A percentile compares a stretch with the other conserved stretches of the same genome.
These are phyloP conservation scores for Gossypium turneri DNA, from an alignment of 345 rosid species.

Conservation along the genomic window DNA sequence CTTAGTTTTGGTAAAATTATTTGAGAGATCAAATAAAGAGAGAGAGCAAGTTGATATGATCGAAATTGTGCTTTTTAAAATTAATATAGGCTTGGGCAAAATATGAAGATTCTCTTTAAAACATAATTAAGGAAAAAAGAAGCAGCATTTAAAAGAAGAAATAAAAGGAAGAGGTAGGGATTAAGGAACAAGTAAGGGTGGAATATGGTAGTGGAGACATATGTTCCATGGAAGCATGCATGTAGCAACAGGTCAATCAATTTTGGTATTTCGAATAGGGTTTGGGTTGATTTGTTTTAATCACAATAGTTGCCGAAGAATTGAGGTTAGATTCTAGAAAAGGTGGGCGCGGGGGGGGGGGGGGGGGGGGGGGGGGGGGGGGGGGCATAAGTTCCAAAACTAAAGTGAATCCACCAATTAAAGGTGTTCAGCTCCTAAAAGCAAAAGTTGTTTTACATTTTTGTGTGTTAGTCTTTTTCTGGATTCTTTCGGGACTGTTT, in stretches of 20 bases:
- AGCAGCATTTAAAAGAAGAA: neutral
- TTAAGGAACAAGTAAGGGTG: neutral
- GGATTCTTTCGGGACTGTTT: constrained; percentile 32
- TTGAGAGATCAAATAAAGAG: too few relatives aligned
- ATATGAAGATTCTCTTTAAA: too few relatives aligned
- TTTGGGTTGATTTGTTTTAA: too few relatives aligned
- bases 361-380: too few relatives aligned
- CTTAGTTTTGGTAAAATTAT: neutral
- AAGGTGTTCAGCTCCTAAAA: constrained; percentile 19
- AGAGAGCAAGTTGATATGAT: too few relatives aligned
- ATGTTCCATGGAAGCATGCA: neutral
- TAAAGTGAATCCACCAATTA: constrained; percentile 40
- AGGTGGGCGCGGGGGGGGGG: neutral
- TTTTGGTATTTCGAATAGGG: too few relatives aligned
- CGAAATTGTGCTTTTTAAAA: too few relatives aligned
- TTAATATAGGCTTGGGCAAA: too few relatives aligned
- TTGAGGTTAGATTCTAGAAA: neutral
- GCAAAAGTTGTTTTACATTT: neutral
- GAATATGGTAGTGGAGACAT: neutral
- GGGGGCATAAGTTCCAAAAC: constrained; percentile 24
- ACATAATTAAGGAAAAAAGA: neutral
- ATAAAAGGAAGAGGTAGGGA: neutral
- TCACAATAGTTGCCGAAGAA: too few relatives aligned
- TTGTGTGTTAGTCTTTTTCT: constrained; percentile 29
- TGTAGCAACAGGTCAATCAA: too few relatives aligned